phyloP scores from a whole-genome alignment of 352 stramenopile genomes.

The Saprolegnia diclina region DNA sequence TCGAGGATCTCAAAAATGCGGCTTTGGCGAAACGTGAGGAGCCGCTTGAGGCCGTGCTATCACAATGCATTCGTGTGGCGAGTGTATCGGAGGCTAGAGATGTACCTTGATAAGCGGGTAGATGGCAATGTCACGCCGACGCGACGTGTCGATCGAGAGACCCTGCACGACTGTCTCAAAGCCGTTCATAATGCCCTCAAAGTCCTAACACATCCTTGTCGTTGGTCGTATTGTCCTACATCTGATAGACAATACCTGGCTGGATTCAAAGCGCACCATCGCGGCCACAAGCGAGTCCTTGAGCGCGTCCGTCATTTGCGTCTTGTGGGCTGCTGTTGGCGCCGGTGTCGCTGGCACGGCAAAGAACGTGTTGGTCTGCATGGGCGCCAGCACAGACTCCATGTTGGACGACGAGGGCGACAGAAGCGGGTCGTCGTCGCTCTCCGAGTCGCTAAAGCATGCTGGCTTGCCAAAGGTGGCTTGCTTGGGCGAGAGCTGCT shows the following conservation, averaged over 20 bases:
- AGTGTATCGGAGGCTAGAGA: slow-evolving; percentile 22
- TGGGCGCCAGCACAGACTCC: no score
- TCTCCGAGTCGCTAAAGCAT: background rate
- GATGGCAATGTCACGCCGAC: background rate
- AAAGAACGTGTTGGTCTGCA: background rate
- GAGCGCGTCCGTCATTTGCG: background rate
- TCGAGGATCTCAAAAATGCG: slow-evolving; percentile 26
- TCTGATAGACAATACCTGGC: background rate
- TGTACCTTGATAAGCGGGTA: slow-evolving; percentile 63
- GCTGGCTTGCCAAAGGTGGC: slow-evolving; percentile 1
- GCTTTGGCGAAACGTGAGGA: slow-evolving; percentile 13
- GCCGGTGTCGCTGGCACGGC: background rate
- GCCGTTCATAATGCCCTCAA: background rate
- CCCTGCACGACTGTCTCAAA: background rate
- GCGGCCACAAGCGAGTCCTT: background rate
- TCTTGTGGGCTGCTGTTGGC: background rate
- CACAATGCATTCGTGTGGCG: no score
- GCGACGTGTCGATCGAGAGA: background rate
- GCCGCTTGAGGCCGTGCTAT: background rate
- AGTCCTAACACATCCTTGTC: background rate
- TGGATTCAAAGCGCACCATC: slow-evolving; percentile 11
- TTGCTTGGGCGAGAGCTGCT: slow-evolving; percentile 9
- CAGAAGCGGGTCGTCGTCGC: slow-evolving; percentile 18
- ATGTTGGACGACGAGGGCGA: no score
- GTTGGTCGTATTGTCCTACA: background rate